Evolutionary conservation across 2,329 filamentous ascomycete genomes (phyloP), one percentile per base, ranked within the genome.

Genomic region (Aureobasidium sp.): DNA sequence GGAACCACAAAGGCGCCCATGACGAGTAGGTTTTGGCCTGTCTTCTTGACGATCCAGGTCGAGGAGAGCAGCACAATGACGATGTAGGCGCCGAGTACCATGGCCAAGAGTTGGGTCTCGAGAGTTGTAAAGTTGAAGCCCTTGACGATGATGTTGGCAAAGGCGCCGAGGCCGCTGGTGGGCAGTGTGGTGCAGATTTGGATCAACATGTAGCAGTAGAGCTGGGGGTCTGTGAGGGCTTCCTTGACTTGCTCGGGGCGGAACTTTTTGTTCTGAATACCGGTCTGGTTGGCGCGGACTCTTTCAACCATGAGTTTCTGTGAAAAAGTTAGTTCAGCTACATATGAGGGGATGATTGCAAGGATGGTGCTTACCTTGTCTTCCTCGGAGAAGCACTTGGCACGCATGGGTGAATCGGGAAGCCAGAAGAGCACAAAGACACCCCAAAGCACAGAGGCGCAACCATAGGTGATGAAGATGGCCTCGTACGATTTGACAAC

Each of bases 1-100:
- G 86, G 87, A 29, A 89, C 74, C 27, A 87, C 78, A 67, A 84
- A 90, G 5, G 79, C 73, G 9, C 81, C 73, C 85, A 90, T 90
- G 49, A 84, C 77, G 19, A 87, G 66, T 17, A 87, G 70, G 65
- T 88, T 91, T 72, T 90, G 87, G n/a, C 78, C 74, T 0, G 80
- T 86, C 71, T 81, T 86, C 73, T 84, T 86, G 15, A 86, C 85
- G 4, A 90, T 68, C 80, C 80, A 90, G 0, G 84, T 81, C 0
- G 86, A 88, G 0, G 76, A 75, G 27, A 90, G 74, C 1, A 91
- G 76, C 4, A 90, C 81, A 50, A 86, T 76, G 63, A 91, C 88
- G 66, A 90, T 90, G 65, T 88, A 88, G 40, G 81, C 83, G 5
- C 88, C 88, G 0, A 89, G 76, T 0, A 90, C 87, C 85, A 91